Base-by-base conservation (phyloP, 768 basidiomycete genomes). In the Galerina sulciceps region DNA sequence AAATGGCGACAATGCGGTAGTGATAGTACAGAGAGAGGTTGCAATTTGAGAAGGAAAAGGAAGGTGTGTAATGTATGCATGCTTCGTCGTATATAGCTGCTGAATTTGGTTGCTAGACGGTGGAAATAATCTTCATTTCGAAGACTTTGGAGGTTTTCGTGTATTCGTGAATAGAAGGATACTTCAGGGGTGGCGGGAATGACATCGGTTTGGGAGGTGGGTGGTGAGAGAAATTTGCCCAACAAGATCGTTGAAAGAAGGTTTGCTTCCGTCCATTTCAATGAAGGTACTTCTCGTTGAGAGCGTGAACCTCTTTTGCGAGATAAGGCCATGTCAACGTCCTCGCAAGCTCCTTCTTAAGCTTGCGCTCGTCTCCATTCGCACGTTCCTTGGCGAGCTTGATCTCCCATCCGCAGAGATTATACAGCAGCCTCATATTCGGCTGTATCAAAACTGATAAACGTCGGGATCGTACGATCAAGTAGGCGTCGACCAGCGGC, bases 401-500 rank as follows among this genome's bases (percentile, higher is more conserved):
- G 65, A 93, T 87, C 74, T 98, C 96, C 94, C 94, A 98, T 10
- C 92, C 95, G 68, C 93, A 88, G 22, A 98, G 81, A 70, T 98
- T 96, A 73, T 96, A 97, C 73, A 98, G 75, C 70, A 99, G 76
- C n/a, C 94, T 85, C 85, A 98, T 90, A 64, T 97, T 98, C 17
- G 96, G 96, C 76, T 99, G 94, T 61, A 94, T 94, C 64, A 95
- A 81, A 60, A 96, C 94, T 34, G 87, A 96, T 53, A 99, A 80
- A 36, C 96, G 81, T 42, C 96, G 84, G 55, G 93, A 94, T 55
- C 96, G 87, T 37, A 96, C 94, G 61, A 97, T 85, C 64, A 97
- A 81, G 75, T 99, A 99, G 9, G 96, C 94, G 67, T 96, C 93
- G 56, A 95, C 92, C 63, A 99, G 86, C 37, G 91, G 88, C 45